These are phyloP conservation scores for Saururus chinensis DNA, from an alignment of 164 flowering plant genomes.

Conservation along the genomic window DNA sequence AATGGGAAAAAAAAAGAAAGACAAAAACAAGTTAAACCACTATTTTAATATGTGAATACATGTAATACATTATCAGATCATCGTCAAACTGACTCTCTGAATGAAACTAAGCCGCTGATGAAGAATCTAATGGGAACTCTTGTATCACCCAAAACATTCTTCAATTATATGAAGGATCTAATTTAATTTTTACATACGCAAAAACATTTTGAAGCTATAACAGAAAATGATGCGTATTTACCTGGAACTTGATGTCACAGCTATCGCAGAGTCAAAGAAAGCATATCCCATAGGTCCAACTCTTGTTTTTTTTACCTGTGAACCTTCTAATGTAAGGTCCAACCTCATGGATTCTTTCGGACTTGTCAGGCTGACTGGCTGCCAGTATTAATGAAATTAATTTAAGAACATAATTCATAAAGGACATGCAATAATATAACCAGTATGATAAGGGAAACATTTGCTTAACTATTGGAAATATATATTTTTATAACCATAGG, in stretches of 20 bases:
- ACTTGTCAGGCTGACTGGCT: conserved; percentile 47
- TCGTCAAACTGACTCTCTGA: too few relatives aligned
- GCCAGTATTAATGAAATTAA: conserved; percentile 2
- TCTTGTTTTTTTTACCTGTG: conserved; percentile 59
- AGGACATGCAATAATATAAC: not conserved
- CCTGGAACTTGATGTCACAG: conserved; percentile 61
- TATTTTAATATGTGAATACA: too few relatives aligned
- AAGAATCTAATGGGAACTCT: too few relatives aligned
- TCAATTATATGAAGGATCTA: too few relatives aligned
- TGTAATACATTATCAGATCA: too few relatives aligned
- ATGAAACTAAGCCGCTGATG: too few relatives aligned
- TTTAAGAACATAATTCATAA: not conserved
- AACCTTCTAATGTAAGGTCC: conserved; percentile 53
- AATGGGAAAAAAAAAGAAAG: not conserved
- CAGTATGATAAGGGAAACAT: not conserved
- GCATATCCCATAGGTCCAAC: conserved; percentile 85
- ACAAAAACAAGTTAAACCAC: not conserved
- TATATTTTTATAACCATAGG: not conserved
- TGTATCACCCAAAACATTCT: too few relatives aligned
- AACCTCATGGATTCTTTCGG: conserved; percentile 37
- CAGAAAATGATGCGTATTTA: conserved; percentile 10
- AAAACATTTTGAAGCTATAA: too few relatives aligned
- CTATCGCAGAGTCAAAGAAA: conserved; percentile 84
- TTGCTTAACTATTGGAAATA: not conserved
- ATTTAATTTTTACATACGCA: too few relatives aligned